A percentile compares a stretch with the other conserved stretches of the same genome.
Evolutionary conservation across 2,329 filamentous ascomycete genomes (phyloP).

Genomic region (Pseudogymnoascus destructans): DNA sequence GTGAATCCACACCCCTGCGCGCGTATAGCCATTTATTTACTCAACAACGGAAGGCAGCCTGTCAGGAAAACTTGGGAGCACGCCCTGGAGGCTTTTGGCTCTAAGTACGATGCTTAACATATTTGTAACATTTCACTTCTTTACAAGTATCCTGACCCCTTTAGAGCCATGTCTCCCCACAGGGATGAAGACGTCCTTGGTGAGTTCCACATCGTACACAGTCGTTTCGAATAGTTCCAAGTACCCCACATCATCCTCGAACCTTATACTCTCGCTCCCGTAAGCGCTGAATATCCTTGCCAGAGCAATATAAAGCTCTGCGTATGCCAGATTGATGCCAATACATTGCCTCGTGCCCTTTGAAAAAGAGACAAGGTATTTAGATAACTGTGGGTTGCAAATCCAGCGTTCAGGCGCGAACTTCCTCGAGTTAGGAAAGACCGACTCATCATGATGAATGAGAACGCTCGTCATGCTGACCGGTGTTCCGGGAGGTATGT

Average conservation of each 20-base stretch:
- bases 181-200: conserved; percentile 17
- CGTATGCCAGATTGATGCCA: conserved; percentile 24
- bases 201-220: conserved; percentile 16
- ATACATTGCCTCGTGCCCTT: conserved; percentile 32
- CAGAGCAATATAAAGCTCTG: conserved; percentile 17
- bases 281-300: conserved; percentile 14
- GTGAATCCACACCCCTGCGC: too few relatives aligned
- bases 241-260: conserved; percentile 15
- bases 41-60: background rate
- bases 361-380: conserved; percentile 31
- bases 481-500: conserved; percentile 24
- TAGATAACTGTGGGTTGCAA: conserved; percentile 27
- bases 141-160: conserved; percentile 12
- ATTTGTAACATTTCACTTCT: background rate
- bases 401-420: conserved; percentile 33
- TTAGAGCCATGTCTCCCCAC: conserved; percentile 10
- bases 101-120: background rate
- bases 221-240: conserved; percentile 23
- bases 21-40: too few relatives aligned
- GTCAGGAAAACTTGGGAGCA: background rate
- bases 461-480: conserved; percentile 30
- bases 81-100: background rate
- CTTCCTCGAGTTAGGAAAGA: conserved; percentile 28
- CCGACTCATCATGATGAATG: conserved; percentile 29
- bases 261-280: conserved; percentile 15